These are phyloP conservation scores for Jatropha multifida DNA, from an alignment of 441 rosid species.

Conservation along the genomic window DNA sequence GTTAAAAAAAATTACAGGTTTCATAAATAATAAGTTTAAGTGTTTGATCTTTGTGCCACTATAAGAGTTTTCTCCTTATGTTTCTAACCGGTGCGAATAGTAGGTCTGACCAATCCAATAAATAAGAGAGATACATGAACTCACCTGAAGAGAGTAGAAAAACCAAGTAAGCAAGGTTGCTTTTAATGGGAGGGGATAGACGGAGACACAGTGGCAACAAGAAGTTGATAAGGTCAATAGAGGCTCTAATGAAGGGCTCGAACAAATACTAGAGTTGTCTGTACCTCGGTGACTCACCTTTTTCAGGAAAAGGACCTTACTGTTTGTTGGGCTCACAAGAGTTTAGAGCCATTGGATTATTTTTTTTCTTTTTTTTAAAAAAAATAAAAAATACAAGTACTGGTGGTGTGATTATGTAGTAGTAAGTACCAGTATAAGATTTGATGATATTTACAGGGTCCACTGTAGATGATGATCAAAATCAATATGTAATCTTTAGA, in stretches of 20 bases:
- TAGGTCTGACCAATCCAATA: no score
- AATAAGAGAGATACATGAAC: no score
- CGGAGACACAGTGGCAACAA: background rate
- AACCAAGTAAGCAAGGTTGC: background rate
- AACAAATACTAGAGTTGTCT: background rate
- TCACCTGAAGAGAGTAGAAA: background rate
- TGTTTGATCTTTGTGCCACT: no score
- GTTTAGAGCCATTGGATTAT: constrained; percentile 14
- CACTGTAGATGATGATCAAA: background rate
- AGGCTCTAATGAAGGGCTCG: background rate
- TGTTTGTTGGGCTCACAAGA: constrained; percentile 20
- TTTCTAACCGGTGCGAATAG: no score
- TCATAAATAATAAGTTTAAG: no score
- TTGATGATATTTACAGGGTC: constrained; percentile 13
- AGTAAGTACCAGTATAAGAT: background rate
- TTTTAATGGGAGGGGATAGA: constrained; percentile 28
- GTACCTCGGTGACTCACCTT: constrained; percentile 24
- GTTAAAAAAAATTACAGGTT: no score
- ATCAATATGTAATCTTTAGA: background rate
- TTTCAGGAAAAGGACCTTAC: constrained; percentile 31
- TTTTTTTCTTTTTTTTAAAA: no score
- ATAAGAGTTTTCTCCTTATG: no score
- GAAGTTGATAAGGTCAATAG: constrained; percentile 10
- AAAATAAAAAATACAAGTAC: background rate
- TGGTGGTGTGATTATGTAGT: background rate